Evolutionary conservation across 208 protist species (phyloP), one percentile per base, ranked within the genome.

Genomic region (Phytomonas sp.): DNA sequence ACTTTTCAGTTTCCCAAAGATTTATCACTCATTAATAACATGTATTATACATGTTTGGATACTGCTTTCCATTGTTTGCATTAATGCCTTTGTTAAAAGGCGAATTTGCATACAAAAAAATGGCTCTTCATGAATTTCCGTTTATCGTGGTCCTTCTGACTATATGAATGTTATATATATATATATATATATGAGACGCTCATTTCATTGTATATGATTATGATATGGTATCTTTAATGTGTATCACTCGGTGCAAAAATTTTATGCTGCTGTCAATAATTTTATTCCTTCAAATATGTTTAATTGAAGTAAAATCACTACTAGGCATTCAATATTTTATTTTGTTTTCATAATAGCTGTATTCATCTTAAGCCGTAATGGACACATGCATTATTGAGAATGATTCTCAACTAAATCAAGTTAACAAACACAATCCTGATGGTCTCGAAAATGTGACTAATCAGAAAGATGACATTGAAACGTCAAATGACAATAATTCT

Each of bases 261-360:
- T 43, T 8, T 20, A 63, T 13, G 33, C 13, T 43, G 11, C 2
- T 63, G 1, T 17, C 1, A 43, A 37, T 43, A 23, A 43, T 31
- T 20, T 63, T 17, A 11, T 63, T 63, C 11, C 8, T 23, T 17
- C 8, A 37, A 63, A 2, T 17, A 23, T 63, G 4, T 43, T 43
- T 17, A 20, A 63, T 9, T 43, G 60, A 63, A 63, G 60, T 33
- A 63, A 63, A 37, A 37, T 63, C 15, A 63, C 28, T 30, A 36
- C 28, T 36, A 61, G 59, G 5, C 28, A 5, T 61, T 30, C 5
- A 8, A 61, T 36, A 61, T 61, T 8, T 6, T 61, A 36, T 61
- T 29, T 30, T 36, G 5, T 36, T 29, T 30, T 29, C 28, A 30
- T 30, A 61, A 61, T 30, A 61, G 1, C 28, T 61, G 5, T 5